Base-by-base conservation (phyloP, 768 basidiomycete species). In the Xerocomellus amylosporus region DNA sequence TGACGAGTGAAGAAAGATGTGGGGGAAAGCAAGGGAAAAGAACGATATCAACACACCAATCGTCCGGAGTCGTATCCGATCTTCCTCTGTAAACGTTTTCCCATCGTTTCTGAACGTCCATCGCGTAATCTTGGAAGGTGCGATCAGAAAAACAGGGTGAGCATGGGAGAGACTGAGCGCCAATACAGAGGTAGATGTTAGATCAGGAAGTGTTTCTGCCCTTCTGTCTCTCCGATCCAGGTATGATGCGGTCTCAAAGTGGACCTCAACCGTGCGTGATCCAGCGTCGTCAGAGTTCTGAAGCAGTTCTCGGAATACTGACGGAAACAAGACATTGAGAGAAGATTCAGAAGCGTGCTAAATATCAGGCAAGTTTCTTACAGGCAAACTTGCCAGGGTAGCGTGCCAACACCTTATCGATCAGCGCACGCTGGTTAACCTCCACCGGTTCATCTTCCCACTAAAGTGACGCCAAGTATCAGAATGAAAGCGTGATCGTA, bases 241-340 rank as follows among this genome's bases (percentile, higher is more conserved):
- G 60, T 70, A 79, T 13, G 58, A 3, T 6, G 80, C 73, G 2
- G 88, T 90, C 63, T 88, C 81, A 57, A 93, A 93, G 39, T 77
- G 82, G 43, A 93, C 89, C 68, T 94, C 87, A 5, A 87, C 90
- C 13, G 77, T 73, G 38, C 76, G 81, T 3, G 89, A 83, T 44
- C 79, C 84, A 4, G 89, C 93, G 71, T 97, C 94, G 65, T 96
- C 93, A 19, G 93, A 92, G 69, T 98, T 97, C 74, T 98, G 95
- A 0, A 97, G 74, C 10, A 98, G 80, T 70, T 98, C 95, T 46
- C 94, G 72, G 54, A 84, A 84, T 33, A 87, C 83, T 78, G 57
- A 13, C 2, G 14, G 8, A 3, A 31, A 12, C 13, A 5, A 34
- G 28, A 20, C 2, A 15, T 31, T n/a, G n/a, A n/a, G n/a, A n/a